Evolutionary conservation across 1,139 yeast genomes (phyloP).

Genomic region (Casaregolazyma suthepensis): DNA sequence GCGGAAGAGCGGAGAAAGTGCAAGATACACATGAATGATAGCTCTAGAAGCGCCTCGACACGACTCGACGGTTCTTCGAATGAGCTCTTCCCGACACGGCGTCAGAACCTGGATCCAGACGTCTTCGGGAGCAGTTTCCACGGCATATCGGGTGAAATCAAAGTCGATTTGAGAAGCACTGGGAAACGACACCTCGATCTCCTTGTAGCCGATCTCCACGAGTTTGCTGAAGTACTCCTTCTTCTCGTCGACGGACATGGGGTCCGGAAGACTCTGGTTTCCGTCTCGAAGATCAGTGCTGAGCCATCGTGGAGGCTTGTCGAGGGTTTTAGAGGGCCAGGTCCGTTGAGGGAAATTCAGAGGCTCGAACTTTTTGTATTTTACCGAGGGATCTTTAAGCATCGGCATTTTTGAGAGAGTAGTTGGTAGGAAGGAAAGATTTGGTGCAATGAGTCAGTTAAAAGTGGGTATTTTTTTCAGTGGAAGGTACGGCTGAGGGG

Average conservation of each 20-base stretch:
- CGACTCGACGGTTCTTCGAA: slow-evolving; percentile 82
- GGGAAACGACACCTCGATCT: slow-evolving; percentile 95
- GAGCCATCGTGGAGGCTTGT: slow-evolving; percentile 90
- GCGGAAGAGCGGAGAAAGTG: slow-evolving; percentile 86
- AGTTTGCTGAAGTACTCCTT: slow-evolving; percentile 81
- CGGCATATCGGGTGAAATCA: slow-evolving; percentile 90
- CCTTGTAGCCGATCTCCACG: slow-evolving; percentile 89
- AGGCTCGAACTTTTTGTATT: slow-evolving; percentile 66
- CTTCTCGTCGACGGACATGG: slow-evolving; percentile 88
- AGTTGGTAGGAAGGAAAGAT: background rate
- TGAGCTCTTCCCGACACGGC: slow-evolving; percentile 87
- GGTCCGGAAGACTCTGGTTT: slow-evolving; percentile 94
- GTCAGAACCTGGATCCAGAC: slow-evolving; percentile 88
- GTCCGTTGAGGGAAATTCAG: slow-evolving; percentile 67
- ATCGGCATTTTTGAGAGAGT: slow-evolving; percentile 20
- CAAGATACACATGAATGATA: slow-evolving; percentile 83
- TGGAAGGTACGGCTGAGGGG: background rate
- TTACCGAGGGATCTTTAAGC: slow-evolving; percentile 70
- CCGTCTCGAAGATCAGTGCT: slow-evolving; percentile 96
- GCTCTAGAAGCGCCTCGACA: slow-evolving; percentile 87
- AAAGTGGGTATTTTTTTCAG: background rate
- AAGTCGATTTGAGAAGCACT: slow-evolving; percentile 94
- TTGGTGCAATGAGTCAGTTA: background rate
- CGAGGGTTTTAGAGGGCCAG: slow-evolving; percentile 78
- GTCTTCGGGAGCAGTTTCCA: slow-evolving; percentile 88